These are phyloP conservation scores for Gossypium schwendimanii DNA, from an alignment of 441 rosid species.

Conservation along the genomic window DNA sequence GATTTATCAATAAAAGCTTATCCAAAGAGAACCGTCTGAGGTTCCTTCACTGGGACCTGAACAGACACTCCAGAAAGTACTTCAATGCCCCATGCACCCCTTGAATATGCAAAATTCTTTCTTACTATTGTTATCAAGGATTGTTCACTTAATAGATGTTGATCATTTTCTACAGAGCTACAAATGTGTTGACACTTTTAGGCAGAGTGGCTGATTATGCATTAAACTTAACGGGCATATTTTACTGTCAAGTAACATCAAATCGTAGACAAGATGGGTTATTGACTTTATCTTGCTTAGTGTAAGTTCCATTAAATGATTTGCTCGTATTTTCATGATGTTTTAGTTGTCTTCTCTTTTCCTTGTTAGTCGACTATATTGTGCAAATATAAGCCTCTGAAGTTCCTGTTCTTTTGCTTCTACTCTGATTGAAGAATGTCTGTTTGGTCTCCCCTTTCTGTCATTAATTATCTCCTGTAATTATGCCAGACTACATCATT, in stretches of 20 bases:
- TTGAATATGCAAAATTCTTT: conserved; percentile 1
- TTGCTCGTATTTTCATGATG: not conserved
- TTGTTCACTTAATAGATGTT: conserved; percentile 11
- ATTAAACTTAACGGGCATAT: conserved; percentile 55
- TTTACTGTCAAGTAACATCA: conserved; percentile 42
- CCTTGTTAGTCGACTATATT: not conserved
- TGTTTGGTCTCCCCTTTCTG: not conserved
- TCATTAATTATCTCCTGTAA: not conserved
- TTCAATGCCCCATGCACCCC: not conserved
- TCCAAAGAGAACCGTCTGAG: conserved; percentile 50
- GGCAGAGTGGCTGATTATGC: conserved; percentile 54
- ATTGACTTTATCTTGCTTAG: conserved; percentile 30
- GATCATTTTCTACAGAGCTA: conserved; percentile 39
- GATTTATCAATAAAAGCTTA: conserved; percentile 43
- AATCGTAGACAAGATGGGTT: conserved; percentile 33
- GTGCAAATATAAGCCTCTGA: not conserved
- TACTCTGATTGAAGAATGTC: not conserved
- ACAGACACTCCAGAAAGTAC: conserved; percentile 62
- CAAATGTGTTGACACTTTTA: conserved; percentile 51
- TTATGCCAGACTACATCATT: not conserved
- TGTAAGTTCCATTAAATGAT: conserved; percentile 41
- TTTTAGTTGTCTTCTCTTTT: not conserved
- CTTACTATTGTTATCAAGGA: not conserved
- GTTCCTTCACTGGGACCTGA: conserved; percentile 70
- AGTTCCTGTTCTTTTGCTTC: not conserved